A percentile compares a stretch with the other conserved stretches of the same genome.
Evolutionary conservation across 2,329 filamentous ascomycete genomes (phyloP).

Genomic region (Botrytis medusae): DNA sequence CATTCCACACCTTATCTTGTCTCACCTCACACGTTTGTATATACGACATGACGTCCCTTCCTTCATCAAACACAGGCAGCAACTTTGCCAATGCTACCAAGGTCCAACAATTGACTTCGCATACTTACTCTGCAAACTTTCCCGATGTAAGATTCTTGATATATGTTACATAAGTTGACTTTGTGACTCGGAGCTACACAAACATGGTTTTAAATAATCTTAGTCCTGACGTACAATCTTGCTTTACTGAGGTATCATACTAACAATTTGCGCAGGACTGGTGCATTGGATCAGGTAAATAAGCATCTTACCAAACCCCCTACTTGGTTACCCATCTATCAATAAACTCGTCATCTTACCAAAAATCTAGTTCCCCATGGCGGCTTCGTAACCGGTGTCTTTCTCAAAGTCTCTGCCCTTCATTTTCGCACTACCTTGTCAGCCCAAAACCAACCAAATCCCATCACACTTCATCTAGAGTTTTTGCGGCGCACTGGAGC

Average conservation of each 20-base stretch:
- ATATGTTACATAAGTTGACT: not conserved
- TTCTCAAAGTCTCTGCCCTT: constrained; percentile 57
- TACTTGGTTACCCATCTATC: constrained; percentile 6
- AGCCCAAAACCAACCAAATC: constrained; percentile 59
- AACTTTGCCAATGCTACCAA: constrained; percentile 45
- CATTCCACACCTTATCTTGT: not conserved
- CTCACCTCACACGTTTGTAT: not conserved
- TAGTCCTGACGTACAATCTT: not conserved
- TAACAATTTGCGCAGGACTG: constrained; percentile 46
- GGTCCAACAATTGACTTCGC: constrained; percentile 50
- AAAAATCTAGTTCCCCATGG: constrained; percentile 62
- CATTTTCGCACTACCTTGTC: constrained; percentile 60
- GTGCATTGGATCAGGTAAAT: constrained; percentile 63
- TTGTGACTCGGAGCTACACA: not conserved
- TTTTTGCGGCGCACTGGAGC: constrained; percentile 63
- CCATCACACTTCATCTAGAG: constrained; percentile 62
- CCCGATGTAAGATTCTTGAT: constrained; percentile 37
- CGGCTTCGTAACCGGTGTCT: constrained; percentile 64
- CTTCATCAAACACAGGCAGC: constrained; percentile 7
- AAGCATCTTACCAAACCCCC: not conserved
- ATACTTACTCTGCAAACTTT: constrained; percentile 58
- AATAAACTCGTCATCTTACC: constrained; percentile 13
- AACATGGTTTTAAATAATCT: not conserved
- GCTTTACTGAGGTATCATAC: not conserved
- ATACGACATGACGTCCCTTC: constrained; percentile 8